Evolutionary conservation across 176 grass and related monocot species (phyloP), one percentile per base, ranked within the genome.

Genomic region (Cenchrus purpureus): DNA sequence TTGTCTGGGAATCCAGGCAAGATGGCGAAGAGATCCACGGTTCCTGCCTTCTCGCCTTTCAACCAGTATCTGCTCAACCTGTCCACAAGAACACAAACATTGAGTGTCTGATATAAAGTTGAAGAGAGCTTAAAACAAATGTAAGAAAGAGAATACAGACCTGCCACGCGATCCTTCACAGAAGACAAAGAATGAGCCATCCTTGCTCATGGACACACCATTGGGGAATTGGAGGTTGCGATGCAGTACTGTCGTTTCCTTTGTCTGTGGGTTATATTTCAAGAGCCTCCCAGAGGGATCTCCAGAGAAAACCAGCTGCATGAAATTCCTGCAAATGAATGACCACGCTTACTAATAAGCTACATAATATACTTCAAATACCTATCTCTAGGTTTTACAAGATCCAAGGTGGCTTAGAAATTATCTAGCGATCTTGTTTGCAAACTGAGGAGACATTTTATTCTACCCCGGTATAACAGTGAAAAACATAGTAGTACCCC

Each of bases 1-100:
- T 93, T 98, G 76, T 98, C 95, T 1, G 95, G 95, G 50, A 98
- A 98, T n/a, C 95, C 95, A 19, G 92, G 91, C 75, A 98, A 83
- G 86, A 87, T 87, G 28, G 95, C 89, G 0, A 98, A 83, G 51
- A 90, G 86, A 58, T 98, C 95, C 0, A 86, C 65, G 2, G 92
- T 98, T 34, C 92, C 95, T 10, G 92, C 92, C 51, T 91, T 98
- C 72, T 98, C 91, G 16, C 95, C 95, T 88, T 95, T 98, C 73
- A 98, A 50, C 95, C 93, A 98, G 79, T 95, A 98, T 81, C 89
- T 90, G 71, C 61, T 93, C 87, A 98, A 86, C 72, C 95, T 98
- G 67, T 65, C 83, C 49, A 40, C 2, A 81, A 82, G 43, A 50
- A 68, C 37, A 49, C 3, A 76, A 28, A 14, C 7, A 57, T 48